phyloP scores from a whole-genome alignment of 768 basidiomycete genomes.

The Fomitopsis serialis region DNA sequence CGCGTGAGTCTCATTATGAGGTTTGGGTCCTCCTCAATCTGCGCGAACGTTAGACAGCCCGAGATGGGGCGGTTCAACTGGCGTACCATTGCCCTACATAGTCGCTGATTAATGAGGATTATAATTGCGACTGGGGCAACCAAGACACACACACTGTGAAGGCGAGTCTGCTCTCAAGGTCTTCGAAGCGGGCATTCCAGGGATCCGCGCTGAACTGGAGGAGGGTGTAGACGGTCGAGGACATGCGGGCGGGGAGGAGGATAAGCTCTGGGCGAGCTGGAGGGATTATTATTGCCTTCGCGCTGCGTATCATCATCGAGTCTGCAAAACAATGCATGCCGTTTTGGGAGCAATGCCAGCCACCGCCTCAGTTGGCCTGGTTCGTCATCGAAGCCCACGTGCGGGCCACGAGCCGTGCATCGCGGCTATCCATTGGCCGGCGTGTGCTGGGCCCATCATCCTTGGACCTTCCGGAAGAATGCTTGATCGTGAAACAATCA shows the following conservation, averaged over 20 bases:
- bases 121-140: background rate
- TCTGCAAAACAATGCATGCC: slow-evolving; percentile 12
- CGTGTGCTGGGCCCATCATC: slow-evolving; percentile 5
- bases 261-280: slow-evolving; percentile 6
- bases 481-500: slow-evolving; percentile 8
- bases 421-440: slow-evolving; percentile 10
- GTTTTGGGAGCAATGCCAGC: too few species aligned
- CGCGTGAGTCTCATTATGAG: slow-evolving; percentile 59
- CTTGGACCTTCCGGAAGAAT: slow-evolving; percentile 12
- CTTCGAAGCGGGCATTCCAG: slow-evolving; percentile 55
- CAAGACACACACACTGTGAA: slow-evolving; percentile 56
- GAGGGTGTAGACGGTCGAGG: slow-evolving; percentile 38
- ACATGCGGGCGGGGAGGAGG: slow-evolving; percentile 24
- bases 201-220: slow-evolving; percentile 64
- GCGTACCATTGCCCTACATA: slow-evolving; percentile 13
- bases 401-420: slow-evolving; percentile 17
- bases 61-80: background rate
- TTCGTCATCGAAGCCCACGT: slow-evolving; percentile 11
- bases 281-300: slow-evolving; percentile 5
- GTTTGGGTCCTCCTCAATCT: slow-evolving; percentile 58
- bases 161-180: slow-evolving; percentile 56
- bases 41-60: background rate
- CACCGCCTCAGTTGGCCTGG: background rate
- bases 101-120: too few species aligned
- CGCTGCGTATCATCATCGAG: background rate